Percentiles rank a stretch among this genome's conserved stretches.
phyloP scores from a whole-genome alignment of 257 asterid species.

The Gardenia jasminoides region DNA sequence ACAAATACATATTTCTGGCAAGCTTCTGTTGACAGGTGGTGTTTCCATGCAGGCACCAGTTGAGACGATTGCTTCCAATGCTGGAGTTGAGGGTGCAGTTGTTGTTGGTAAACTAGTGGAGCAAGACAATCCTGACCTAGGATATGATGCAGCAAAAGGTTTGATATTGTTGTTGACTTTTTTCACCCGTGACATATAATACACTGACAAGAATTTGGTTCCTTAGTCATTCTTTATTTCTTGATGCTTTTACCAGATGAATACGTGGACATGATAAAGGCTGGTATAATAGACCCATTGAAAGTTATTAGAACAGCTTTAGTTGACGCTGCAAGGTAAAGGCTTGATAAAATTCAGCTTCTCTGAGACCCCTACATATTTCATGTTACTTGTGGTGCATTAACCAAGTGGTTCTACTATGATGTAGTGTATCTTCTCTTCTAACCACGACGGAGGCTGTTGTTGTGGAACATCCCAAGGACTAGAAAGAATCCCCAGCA shows the following conservation, averaged over 20 bases:
- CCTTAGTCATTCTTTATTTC: not conserved
- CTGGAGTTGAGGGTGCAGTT: slow-evolving; percentile 58
- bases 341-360: not conserved
- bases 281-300: slow-evolving; percentile 65
- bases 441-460: slow-evolving; percentile 60
- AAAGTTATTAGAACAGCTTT: slow-evolving; percentile 66
- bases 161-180: not conserved
- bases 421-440: slow-evolving; percentile 44
- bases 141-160: slow-evolving; percentile 71
- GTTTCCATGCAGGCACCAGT: slow-evolving; percentile 43
- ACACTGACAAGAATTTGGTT: not conserved
- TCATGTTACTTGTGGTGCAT: not conserved
- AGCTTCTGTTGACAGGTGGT: not conserved
- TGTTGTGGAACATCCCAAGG: slow-evolving; percentile 46
- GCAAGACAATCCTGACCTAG: slow-evolving; percentile 49
- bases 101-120: slow-evolving; percentile 49
- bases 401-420: not conserved
- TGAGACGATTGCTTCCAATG: slow-evolving; percentile 51
- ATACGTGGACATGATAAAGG: slow-evolving; percentile 54
- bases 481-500: slow-evolving; percentile 36
- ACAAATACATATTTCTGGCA: not conserved
- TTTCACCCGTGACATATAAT: too few relatives aligned
- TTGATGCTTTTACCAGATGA: slow-evolving; percentile 37
- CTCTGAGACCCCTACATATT: not conserved
- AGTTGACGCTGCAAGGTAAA: slow-evolving; percentile 63